Evolutionary conservation across 1,139 yeast genomes (phyloP), one percentile per base, ranked within the genome.

Genomic region (Taphrina betulina): DNA sequence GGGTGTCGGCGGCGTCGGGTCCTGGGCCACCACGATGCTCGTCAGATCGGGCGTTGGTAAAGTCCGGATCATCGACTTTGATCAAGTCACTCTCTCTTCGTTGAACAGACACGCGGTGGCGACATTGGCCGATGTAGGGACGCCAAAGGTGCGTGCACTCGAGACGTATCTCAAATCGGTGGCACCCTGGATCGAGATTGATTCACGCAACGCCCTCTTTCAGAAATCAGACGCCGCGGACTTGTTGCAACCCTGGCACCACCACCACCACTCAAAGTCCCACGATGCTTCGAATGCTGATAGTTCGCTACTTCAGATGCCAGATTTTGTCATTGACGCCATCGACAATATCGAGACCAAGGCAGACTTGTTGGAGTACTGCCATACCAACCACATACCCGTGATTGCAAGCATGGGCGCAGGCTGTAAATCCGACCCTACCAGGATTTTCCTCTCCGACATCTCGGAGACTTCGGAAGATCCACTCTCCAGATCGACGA

Each of bases 1-100:
- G n/a, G 98, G 98, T 26, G 95, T 92, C 7, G 98, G 98, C 53
- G 98, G 98, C 45, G 98, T 92, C 33, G 98, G 98, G 1, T 89
- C 97, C 0, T 90, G 96, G 94, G 95, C 85, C 8, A 85, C 89
- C 5, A 85, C 95, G 1, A 88, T 94, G 88, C 76, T 92, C 59
- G 86, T 86, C 1, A 80, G 98, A 64, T 85, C 95, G 5, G 98
- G 98, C 8, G 84, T 90, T 33, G 83, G 84, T 14, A 78, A 79
- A 58, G 71, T 92, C 55, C 78, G 90, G 64, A 77, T 92, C 60
- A 82, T 92, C 60, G 98, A 92, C 71, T 92, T 92, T 68, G 98
- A 92, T 70, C 98, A 92, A 71, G 96, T 92, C 34, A 83, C 96
- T 0, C 75, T 92, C 59, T 85, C 95, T 53, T 88, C 96, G 3